phyloP scores from a whole-genome alignment of 1,139 yeast species.

The Kodamaea arcana region DNA sequence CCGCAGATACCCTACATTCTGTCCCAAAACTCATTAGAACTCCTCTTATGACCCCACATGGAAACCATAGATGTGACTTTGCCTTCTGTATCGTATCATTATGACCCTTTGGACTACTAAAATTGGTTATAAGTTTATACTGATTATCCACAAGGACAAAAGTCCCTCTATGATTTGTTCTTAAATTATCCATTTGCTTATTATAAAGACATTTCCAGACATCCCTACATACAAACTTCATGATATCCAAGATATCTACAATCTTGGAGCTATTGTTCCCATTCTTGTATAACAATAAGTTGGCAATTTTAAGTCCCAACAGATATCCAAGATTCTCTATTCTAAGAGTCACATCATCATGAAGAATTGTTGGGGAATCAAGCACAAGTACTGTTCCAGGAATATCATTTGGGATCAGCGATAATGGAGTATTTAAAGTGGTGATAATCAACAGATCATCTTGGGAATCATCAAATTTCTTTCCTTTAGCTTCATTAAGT shows the following conservation, averaged over 20 bases:
- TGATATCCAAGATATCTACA: constrained; percentile 67
- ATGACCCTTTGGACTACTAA: constrained; percentile 50
- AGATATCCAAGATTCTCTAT: constrained; percentile 68
- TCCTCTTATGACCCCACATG: constrained; percentile 83
- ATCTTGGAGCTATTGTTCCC: constrained; percentile 41
- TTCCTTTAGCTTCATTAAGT: constrained; percentile 10
- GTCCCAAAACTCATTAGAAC: constrained; percentile 69
- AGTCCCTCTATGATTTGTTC: constrained; percentile 89
- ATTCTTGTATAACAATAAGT: constrained; percentile 55
- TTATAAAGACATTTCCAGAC: constrained; percentile 78
- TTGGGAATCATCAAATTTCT: constrained; percentile 5
- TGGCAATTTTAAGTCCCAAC: constrained; percentile 72
- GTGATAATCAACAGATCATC: constrained; percentile 3
- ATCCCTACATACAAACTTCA: constrained; percentile 90
- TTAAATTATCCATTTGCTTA: constrained; percentile 85
- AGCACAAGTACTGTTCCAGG: constrained; percentile 44
- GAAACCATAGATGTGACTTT: constrained; percentile 65
- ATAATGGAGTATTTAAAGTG: constrained; percentile 20
- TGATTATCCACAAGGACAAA: constrained; percentile 71
- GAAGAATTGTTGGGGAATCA: constrained; percentile 29
- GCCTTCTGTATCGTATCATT: constrained; percentile 47
- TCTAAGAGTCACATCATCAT: constrained; percentile 57
- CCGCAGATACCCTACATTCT: constrained; percentile 64
- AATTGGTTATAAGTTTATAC: constrained; percentile 52
- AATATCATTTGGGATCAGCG: constrained; percentile 21